These are phyloP conservation scores for Cytospora mali DNA, from an alignment of 2,329 filamentous ascomycete genomes.

Conservation along the genomic window DNA sequence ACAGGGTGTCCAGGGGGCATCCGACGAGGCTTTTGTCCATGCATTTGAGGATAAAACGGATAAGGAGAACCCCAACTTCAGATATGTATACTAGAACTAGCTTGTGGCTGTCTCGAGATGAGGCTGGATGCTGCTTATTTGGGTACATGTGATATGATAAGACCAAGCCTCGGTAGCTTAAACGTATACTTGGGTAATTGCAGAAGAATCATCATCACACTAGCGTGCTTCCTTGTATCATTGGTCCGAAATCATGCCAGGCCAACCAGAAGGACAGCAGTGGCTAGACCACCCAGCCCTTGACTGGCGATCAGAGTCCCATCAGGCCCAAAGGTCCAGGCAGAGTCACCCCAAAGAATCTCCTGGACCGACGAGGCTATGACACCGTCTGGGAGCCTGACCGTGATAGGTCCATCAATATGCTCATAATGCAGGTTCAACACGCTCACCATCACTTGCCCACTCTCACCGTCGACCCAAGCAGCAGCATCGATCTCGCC, in stretches of 20 bases:
- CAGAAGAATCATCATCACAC: neutral
- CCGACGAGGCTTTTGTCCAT: slow-evolving; percentile 47
- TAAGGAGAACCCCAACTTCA: slow-evolving; percentile 61
- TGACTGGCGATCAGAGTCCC: slow-evolving; percentile 1
- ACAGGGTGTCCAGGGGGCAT: slow-evolving; percentile 44
- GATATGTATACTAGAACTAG: slow-evolving; percentile 52
- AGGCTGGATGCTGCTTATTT: neutral
- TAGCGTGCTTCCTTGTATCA: neutral
- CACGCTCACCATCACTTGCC: slow-evolving; percentile 27
- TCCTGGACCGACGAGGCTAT: slow-evolving; percentile 1
- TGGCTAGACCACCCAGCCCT: slow-evolving; percentile 13
- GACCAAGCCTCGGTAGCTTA: neutral
- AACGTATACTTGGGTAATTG: neutral
- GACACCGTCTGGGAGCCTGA: slow-evolving; percentile 23
- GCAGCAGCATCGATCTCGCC: slow-evolving; percentile 43
- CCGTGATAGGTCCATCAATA: slow-evolving; percentile 5
- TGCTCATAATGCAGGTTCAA: slow-evolving; percentile 28
- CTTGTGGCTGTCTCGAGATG: neutral
- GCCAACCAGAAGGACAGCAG: slow-evolving; percentile 12
- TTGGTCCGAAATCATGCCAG: neutral
- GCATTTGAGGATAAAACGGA: slow-evolving; percentile 68
- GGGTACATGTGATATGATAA: neutral
- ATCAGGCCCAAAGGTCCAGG: slow-evolving; percentile 24
- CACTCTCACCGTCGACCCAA: slow-evolving; percentile 39
- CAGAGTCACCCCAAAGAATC: slow-evolving; percentile 24